Percentiles rank a stretch among this genome's conserved stretches.
Evolutionary conservation across 1,284 basidiomycete genomes (phyloP).

Genomic region (Prillingera fragicola): DNA sequence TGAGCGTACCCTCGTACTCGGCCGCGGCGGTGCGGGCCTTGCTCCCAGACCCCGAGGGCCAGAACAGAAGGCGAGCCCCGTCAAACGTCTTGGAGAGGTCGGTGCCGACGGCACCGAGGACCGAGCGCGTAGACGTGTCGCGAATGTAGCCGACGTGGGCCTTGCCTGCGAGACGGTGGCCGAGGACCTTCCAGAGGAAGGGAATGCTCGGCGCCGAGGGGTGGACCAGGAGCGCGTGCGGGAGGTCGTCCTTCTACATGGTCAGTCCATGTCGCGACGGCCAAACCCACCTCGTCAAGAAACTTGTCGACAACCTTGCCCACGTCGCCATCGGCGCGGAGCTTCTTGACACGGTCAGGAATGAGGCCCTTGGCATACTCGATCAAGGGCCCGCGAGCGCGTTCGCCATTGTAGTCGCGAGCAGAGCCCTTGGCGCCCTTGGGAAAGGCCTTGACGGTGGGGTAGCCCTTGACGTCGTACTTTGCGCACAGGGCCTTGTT

Average conservation of each 20-base stretch:
- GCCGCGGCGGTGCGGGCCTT: constrained; percentile 15
- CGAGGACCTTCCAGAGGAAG: constrained; percentile 76
- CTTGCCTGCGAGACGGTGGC: constrained; percentile 64
- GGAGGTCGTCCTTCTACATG: constrained; percentile 53
- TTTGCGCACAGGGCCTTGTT: constrained; percentile 78
- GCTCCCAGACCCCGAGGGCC: constrained; percentile 21
- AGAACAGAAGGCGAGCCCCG: constrained; percentile 36
- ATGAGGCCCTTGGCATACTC: constrained; percentile 71
- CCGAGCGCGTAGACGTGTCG: constrained; percentile 56
- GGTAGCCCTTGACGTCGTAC: constrained; percentile 85
- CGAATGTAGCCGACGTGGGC: constrained; percentile 64
- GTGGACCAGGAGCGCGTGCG: constrained; percentile 67
- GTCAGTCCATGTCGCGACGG: background rate
- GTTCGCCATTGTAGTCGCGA: constrained; percentile 66
- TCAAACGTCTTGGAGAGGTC: constrained; percentile 30
- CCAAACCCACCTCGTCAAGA: constrained; percentile 33
- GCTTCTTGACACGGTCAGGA: constrained; percentile 61
- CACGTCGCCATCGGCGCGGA: constrained; percentile 50
- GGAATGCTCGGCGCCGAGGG: constrained; percentile 67
- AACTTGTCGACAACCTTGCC: constrained; percentile 27
- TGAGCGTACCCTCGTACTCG: constrained; percentile 44
- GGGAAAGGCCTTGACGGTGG: constrained; percentile 83
- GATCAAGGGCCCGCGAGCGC: constrained; percentile 67
- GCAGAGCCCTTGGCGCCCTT: constrained; percentile 61
- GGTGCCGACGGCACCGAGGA: constrained; percentile 25